Percentiles rank a stretch among this genome's conserved stretches.
Evolutionary conservation across 805 yeast species (phyloP).

Genomic region (Barnettozyma pratensis): DNA sequence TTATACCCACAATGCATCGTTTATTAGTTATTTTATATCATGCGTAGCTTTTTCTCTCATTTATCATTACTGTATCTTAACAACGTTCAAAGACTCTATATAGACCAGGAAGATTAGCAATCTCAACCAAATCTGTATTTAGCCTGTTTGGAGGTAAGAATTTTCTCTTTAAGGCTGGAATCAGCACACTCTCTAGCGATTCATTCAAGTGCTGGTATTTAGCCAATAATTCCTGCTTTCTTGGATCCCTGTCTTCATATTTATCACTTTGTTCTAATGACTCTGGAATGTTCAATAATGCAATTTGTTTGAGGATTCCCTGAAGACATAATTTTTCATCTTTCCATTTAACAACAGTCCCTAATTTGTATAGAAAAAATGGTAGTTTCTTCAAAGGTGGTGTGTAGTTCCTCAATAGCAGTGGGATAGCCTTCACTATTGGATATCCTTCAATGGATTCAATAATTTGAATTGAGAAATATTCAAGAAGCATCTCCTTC

Average conservation of each 20-base stretch:
- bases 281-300: conserved; percentile 70
- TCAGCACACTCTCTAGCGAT: conserved; percentile 50
- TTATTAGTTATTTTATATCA: not conserved
- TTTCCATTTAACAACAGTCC: conserved; percentile 53
- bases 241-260: conserved; percentile 18
- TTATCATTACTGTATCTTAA: conserved; percentile 23
- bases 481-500: conserved; percentile 78
- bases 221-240: conserved; percentile 21
- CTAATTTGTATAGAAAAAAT: conserved; percentile 58
- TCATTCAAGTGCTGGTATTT: conserved; percentile 29
- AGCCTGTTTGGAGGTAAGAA: conserved; percentile 60
- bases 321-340: conserved; percentile 66
- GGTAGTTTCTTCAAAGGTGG: conserved; percentile 67
- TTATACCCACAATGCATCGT: too few species aligned
- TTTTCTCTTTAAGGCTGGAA: conserved; percentile 59
- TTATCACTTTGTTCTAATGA: conserved; percentile 30
- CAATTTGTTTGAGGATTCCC: conserved; percentile 61
- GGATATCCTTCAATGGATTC: conserved; percentile 25
- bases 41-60: not conserved
- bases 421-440: conserved; percentile 52
- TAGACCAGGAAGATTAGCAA: conserved; percentile 88
- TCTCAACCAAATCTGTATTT: conserved; percentile 58
- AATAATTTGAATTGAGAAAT: conserved; percentile 52
- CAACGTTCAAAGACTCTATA: conserved; percentile 94
- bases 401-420: conserved; percentile 55